Percentiles rank a stretch among this genome's conserved stretches.
phyloP scores from a whole-genome alignment of 2,329 filamentous ascomycete species.

The Apiospora sp. region DNA sequence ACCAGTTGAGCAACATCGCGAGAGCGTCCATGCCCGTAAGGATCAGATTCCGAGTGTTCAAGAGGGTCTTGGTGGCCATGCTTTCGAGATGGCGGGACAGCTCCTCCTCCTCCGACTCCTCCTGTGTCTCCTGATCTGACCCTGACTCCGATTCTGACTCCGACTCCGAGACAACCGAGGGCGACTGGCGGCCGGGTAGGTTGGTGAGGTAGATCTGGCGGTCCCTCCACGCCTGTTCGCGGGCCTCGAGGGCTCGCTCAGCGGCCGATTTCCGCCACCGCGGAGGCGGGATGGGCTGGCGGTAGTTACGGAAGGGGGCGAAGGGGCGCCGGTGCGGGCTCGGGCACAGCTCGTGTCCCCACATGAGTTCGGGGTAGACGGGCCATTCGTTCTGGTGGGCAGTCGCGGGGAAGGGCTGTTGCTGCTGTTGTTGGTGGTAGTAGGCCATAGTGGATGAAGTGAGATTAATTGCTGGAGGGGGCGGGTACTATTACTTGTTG shows the following conservation, averaged over 20 bases:
- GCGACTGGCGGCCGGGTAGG: not conserved
- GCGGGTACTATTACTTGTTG: not conserved
- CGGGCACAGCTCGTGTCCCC: constrained; percentile 13
- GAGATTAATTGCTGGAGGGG: too few species aligned
- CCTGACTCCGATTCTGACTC: not conserved
- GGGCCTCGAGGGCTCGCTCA: not conserved
- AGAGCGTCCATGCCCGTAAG: not conserved
- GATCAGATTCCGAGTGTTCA: not conserved
- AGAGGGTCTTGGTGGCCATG: not conserved
- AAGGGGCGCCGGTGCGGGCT: not conserved
- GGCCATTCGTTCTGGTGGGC: constrained; percentile 18
- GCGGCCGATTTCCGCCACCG: not conserved
- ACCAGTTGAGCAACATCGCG: not conserved
- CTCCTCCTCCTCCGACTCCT: not conserved
- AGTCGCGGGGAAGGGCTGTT: not conserved
- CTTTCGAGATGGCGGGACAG: not conserved
- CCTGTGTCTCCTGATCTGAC: not conserved
- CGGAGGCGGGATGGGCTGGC: constrained; percentile 19
- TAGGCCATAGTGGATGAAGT: constrained; percentile 19
- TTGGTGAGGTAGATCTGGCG: constrained; percentile 15
- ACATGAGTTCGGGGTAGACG: not conserved
- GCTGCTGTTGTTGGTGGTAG: constrained; percentile 17
- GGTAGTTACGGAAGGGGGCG: constrained; percentile 14
- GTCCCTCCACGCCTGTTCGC: not conserved
- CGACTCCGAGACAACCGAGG: not conserved